Percentiles rank a stretch among this genome's conserved stretches.
Evolutionary conservation across 1,284 basidiomycete genomes (phyloP).

Genomic region (Earliella scabrosa): DNA sequence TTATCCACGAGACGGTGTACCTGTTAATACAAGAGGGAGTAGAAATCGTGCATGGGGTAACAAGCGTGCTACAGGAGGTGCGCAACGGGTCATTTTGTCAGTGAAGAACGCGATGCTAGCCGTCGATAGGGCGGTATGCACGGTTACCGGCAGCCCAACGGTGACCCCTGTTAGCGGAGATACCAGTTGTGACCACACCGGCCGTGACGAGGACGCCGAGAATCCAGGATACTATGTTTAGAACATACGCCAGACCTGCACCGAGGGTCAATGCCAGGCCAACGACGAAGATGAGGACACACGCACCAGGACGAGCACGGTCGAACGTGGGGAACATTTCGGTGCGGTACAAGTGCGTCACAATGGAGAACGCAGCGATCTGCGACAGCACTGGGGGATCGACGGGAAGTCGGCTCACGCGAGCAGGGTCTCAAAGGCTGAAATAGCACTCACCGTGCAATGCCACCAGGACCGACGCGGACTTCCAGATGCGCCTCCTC

Average conservation of each 20-base stretch:
- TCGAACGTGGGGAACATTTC: conserved; percentile 55
- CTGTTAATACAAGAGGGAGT: too few relatives aligned
- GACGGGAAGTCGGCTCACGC: background rate
- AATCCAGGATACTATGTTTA: conserved; percentile 67
- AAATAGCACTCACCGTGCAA: conserved; percentile 54
- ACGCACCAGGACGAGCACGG: conserved; percentile 61
- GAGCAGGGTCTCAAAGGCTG: background rate
- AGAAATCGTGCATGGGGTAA: background rate
- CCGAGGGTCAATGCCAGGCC: background rate
- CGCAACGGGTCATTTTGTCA: background rate
- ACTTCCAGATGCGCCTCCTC: conserved; percentile 74
- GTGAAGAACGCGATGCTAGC: conserved; percentile 14
- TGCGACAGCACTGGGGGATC: conserved; percentile 57
- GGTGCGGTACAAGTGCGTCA: conserved; percentile 63
- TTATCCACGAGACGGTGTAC: too few relatives aligned
- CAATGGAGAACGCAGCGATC: conserved; percentile 62
- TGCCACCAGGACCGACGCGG: conserved; percentile 63
- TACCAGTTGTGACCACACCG: conserved; percentile 64
- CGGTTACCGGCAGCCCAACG: conserved; percentile 79
- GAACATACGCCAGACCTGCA: conserved; percentile 59
- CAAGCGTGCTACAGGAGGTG: background rate
- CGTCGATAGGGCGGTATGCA: conserved; percentile 58
- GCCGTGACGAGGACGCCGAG: conserved; percentile 52
- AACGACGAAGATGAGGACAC: conserved; percentile 8
- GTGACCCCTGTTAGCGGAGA: conserved; percentile 68